Evolutionary conservation across 106 monocot genomes (phyloP).

Genomic region (Posidonia australis): DNA sequence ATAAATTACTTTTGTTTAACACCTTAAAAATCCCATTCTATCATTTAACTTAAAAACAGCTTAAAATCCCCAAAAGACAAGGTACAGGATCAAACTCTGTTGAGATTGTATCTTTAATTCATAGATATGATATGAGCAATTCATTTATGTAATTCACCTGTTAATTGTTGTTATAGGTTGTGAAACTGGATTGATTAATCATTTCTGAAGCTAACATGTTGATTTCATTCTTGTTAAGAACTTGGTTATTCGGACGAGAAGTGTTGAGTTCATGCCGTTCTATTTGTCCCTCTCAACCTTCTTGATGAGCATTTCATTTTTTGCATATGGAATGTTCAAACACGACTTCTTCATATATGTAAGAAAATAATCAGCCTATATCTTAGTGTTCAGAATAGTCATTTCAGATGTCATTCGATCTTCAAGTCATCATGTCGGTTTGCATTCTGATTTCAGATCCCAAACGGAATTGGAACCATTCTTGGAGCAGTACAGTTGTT

Average conservation of each 20-base stretch:
- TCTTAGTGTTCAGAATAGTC: neutral
- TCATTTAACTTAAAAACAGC: too few relatives aligned
- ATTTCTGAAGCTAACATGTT: neutral
- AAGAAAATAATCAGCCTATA: neutral
- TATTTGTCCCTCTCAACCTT: slow-evolving; percentile 25
- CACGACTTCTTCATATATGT: slow-evolving; percentile 24
- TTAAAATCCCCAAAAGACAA: too few relatives aligned
- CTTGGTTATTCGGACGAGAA: slow-evolving; percentile 21
- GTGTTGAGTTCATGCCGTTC: slow-evolving; percentile 30
- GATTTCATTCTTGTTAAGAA: slow-evolving; percentile 12
- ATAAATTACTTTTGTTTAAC: too few relatives aligned
- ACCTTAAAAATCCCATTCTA: too few relatives aligned
- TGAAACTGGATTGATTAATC: too few relatives aligned
- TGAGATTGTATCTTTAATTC: too few relatives aligned
- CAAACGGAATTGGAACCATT: slow-evolving; percentile 24
- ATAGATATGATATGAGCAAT: too few relatives aligned
- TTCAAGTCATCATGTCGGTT: neutral
- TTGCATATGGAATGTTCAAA: slow-evolving; percentile 19
- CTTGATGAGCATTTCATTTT: slow-evolving; percentile 25
- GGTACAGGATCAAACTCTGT: too few relatives aligned
- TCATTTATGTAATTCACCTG: too few relatives aligned
- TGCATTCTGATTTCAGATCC: slow-evolving; percentile 11
- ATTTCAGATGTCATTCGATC: neutral
- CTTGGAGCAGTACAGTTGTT: slow-evolving; percentile 20
- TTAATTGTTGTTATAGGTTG: too few relatives aligned